A percentile compares a stretch with the other conserved stretches of the same genome.
These are phyloP conservation scores for Heterobasidion occidentale DNA, from an alignment of 1,284 basidiomycete genomes.

Conservation along the genomic window DNA sequence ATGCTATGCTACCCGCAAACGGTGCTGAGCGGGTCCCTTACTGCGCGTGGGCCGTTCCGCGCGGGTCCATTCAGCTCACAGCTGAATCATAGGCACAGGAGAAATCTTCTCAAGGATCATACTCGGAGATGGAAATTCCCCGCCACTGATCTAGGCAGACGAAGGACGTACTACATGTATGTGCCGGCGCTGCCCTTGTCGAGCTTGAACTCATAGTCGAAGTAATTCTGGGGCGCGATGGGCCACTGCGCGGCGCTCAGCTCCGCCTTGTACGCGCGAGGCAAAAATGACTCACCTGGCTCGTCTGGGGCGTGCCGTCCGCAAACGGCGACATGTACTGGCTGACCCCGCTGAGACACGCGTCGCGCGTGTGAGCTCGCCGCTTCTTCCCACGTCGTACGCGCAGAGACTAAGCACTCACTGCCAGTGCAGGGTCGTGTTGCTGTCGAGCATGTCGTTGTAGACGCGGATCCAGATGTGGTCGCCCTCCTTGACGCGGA, in stretches of 20 bases:
- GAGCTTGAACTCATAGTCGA: not conserved
- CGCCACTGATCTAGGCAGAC: not conserved
- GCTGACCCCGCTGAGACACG: not conserved
- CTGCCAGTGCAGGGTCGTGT: not conserved
- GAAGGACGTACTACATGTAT: not conserved
- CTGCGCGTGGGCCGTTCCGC: too few relatives aligned
- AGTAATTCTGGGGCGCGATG: not conserved
- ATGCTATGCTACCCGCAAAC: too few relatives aligned
- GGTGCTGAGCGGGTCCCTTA: too few relatives aligned
- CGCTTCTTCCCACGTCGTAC: not conserved
- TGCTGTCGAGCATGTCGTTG: not conserved
- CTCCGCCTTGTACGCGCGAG: not conserved
- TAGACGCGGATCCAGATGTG: not conserved
- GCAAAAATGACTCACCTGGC: not conserved
- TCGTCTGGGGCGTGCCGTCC: not conserved
- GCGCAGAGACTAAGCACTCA: not conserved
- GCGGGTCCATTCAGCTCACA: too few relatives aligned
- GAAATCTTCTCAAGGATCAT: too few relatives aligned
- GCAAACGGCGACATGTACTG: not conserved
- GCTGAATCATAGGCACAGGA: too few relatives aligned
- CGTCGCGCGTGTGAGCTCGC: not conserved
- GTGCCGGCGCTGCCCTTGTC: not conserved
- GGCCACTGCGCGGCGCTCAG: not conserved
- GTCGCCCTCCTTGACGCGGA: not conserved
- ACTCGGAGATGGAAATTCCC: too few relatives aligned